Base-by-base conservation (phyloP, 352 stramenopile species). In the Pythium apleroticum region DNA sequence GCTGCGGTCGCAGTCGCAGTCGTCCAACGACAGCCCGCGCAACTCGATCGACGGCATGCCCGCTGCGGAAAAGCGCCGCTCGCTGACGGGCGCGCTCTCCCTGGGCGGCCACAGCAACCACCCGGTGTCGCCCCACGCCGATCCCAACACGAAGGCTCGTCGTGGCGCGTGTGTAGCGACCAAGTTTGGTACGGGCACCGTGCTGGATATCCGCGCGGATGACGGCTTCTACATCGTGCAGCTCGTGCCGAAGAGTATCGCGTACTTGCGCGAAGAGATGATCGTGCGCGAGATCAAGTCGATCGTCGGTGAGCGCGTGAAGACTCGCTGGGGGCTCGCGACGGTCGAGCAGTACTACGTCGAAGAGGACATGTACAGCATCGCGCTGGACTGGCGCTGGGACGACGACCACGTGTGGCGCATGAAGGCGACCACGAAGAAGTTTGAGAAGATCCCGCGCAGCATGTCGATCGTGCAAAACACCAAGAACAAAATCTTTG, bases 401-500 rank as follows among this genome's bases (percentile, higher is more conserved):
- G 86, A 95, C 61, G 84, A 95, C 35, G 84, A 95, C 55, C 86
- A 95, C 60, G 84, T 95, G 19, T 95, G 84, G 84, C 82, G 84
- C 65, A 95, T 95, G 86, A 95, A 93, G 63, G 86, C 86, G 19
- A 93, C 84, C n/a, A 93, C 84, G 52, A 95, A 95, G 68, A 95
- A 93, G 78, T 95, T 95, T 56, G 85, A 94, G 43, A 93, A 91
- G 75, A 81, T 94, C 52, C 49, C 65, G 43, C 66, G 72, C 48
- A 69, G 75, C n/a, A 72, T 76, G 28, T 90, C 76, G 31, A 77
- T 91, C 49, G 89, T 91, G 45, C 80, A 91, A 62, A 88, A 86
- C 71, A 91, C 81, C 28, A 94, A 92, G 71, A 92, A 90, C 66
- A 76, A 69, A 39, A 69, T 93, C 28, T 91, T 93, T 45, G 80